A percentile compares a stretch with the other conserved stretches of the same genome.
Evolutionary conservation across 306 rosid genomes (phyloP).

Genomic region (Trichosanthes cucumerina): DNA sequence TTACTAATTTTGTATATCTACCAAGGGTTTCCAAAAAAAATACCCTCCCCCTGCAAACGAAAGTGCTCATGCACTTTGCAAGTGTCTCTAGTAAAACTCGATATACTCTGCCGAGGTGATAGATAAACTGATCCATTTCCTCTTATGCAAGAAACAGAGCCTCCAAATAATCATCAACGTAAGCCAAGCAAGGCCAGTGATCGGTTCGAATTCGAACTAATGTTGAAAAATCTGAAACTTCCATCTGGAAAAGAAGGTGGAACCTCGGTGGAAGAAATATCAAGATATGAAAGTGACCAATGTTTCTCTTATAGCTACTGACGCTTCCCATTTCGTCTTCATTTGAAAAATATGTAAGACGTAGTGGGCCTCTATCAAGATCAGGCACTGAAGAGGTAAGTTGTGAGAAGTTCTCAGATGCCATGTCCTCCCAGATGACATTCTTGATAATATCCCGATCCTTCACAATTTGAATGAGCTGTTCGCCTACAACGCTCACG

Average conservation of each 20-base stretch:
- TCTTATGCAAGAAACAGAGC: conserved; percentile 62
- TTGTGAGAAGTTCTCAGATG: conserved; percentile 30
- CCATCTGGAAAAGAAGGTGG: conserved; percentile 96
- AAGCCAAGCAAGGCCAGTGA: conserved; percentile 98
- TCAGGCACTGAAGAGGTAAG: conserved; percentile 22
- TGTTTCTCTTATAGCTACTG: conserved; percentile 35
- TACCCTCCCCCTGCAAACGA: neutral
- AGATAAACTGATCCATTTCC: neutral
- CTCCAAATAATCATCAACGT: conserved; percentile 91
- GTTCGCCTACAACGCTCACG: conserved; percentile 72
- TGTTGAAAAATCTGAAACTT: conserved; percentile 75
- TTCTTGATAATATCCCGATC: conserved; percentile 61
- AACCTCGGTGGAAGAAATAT: conserved; percentile 93
- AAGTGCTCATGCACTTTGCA: neutral
- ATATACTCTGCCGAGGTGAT: neutral
- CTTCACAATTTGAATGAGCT: conserved; percentile 47
- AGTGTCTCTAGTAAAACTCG: neutral
- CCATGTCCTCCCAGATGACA: conserved; percentile 45
- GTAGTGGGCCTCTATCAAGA: conserved; percentile 49
- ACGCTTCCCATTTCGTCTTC: conserved; percentile 39
- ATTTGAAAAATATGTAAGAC: conserved; percentile 52
- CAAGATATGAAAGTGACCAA: conserved; percentile 62
- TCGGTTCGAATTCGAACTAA: conserved; percentile 87
- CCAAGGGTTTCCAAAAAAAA: conserved; percentile 3
- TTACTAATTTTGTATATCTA: conserved; percentile 8